Base-by-base conservation (phyloP, 306 rosid genomes). In the Vigna radiata region DNA sequence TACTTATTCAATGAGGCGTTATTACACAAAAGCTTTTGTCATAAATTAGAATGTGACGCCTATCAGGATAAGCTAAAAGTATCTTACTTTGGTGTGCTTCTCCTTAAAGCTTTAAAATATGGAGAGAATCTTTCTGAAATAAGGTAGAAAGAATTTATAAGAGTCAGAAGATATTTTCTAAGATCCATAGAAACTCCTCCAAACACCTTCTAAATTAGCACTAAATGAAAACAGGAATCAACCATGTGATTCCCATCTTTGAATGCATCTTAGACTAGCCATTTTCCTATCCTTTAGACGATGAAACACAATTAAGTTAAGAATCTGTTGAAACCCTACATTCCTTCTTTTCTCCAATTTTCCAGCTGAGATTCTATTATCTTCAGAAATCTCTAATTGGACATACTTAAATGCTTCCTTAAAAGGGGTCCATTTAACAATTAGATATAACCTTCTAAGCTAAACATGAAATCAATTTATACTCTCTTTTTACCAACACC, bases 381-480 rank as follows among this genome's bases (percentile, higher is more conserved):
- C 69, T 54, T 41, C 36, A 54, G 29, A 80, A 73, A 64, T 44
- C 56, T 52, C 18, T 62, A 25, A 46, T 49, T 61, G 10, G 60
- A 58, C 41, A 23, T n/a, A 62, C 6, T n/a, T 36, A 21, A 21
- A 60, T 7, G n/a, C 56, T 52, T 36, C 23, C 36, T 19, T 49
- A 1, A 47, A 47, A 70, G 7, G n/a, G 9, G 14, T 46, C 50
- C 19, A 59, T 25, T 19, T 58, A 79, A 71, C 53, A 50, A 71
- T 52, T 62, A 72, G 14, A 49, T 25, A 72, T 56, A 79, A 72
- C 73, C 13, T 25, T 37, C 65, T 18, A 55, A 71, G 55, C 29
- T 36, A 65, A 52, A 59, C 2, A 68, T 6, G 17, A 4, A 75
- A 29, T 58, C 55, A 74, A n/a, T 52, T 43, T 23, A 25, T 27